Percentiles rank a stretch among this genome's conserved stretches.
Conservation (phyloP, 768 basidiomycete genomes). For the Guyanaporus albipodus region DNA sequence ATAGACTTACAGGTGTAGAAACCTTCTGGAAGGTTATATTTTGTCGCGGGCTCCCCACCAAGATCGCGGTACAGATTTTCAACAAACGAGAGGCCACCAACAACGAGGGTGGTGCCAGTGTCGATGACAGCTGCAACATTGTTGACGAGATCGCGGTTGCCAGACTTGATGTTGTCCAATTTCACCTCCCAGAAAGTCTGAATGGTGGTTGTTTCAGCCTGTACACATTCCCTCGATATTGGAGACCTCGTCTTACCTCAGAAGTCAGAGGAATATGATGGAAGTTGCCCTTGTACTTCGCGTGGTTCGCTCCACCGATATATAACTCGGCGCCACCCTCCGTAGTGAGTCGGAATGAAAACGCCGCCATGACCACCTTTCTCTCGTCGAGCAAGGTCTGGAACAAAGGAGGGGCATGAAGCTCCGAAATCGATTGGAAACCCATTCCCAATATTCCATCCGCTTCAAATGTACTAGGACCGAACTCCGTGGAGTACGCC, state of each 20-base stretch:
- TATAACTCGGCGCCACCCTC: constrained; percentile 39
- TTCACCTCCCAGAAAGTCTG: constrained; percentile 11
- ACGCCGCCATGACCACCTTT: constrained; percentile 22
- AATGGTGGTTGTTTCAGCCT: no score
- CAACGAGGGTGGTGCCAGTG: constrained; percentile 13
- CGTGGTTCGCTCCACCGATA: no score
- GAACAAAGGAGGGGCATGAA: constrained; percentile 25
- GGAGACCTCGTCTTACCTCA: constrained; percentile 20
- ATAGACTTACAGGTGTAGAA: constrained; percentile 27
- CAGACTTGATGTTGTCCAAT: not conserved
- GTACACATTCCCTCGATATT: no score
- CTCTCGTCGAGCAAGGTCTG: constrained; percentile 19
- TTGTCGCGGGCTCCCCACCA: constrained; percentile 5
- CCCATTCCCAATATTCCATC: constrained; percentile 26
- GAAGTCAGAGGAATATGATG: constrained; percentile 26
- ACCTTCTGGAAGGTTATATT: constrained; percentile 19
- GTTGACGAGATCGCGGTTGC: not conserved
- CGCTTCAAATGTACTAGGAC: not conserved
- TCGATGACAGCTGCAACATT: constrained; percentile 9
- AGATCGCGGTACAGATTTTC: not conserved
- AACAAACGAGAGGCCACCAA: not conserved
- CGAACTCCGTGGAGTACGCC: constrained; percentile 1
- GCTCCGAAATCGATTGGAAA: constrained; percentile 24
- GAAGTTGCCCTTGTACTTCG: constrained; percentile 35
- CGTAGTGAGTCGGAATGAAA: constrained; percentile 19